A percentile compares a stretch with the other conserved stretches of the same genome.
These are phyloP conservation scores for Cyclotella cryptica DNA, from an alignment of 108 stramenopile genomes.

Conservation along the genomic window DNA sequence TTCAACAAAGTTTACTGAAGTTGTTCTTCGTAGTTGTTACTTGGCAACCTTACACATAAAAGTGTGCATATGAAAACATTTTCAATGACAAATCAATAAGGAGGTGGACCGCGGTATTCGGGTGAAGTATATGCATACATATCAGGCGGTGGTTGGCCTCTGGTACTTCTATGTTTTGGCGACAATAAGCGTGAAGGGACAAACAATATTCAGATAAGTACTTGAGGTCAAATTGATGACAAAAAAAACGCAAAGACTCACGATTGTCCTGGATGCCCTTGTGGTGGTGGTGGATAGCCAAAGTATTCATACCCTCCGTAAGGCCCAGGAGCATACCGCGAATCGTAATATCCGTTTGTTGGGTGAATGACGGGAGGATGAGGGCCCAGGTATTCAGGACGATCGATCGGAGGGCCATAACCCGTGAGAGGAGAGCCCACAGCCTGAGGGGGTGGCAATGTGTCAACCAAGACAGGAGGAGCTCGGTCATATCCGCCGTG, in stretches of 20 bases:
- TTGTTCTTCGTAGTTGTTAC: no score
- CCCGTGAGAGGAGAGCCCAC: conserved; percentile 11
- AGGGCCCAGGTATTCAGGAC: conserved; percentile 11
- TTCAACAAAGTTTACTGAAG: no score
- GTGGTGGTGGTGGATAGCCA: conserved; percentile 15
- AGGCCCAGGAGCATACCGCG: conserved; percentile 16
- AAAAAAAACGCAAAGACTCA: not conserved
- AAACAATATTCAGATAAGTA: no score
- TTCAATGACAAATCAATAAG: not conserved
- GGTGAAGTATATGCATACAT: conserved; percentile 11
- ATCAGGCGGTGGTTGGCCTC: conserved; percentile 8
- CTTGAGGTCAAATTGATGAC: not conserved
- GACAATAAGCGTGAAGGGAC: not conserved
- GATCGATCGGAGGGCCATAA: conserved; percentile 14
- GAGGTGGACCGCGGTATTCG: conserved; percentile 12
- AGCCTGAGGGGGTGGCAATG: not conserved
- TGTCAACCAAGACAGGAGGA: not conserved
- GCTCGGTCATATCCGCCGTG: conserved; percentile 1
- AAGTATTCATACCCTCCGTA: conserved; percentile 24
- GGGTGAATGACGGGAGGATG: conserved; percentile 29
- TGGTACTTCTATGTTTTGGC: not conserved
- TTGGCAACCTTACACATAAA: no score
- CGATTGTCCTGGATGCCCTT: not conserved
- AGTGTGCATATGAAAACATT: no score
- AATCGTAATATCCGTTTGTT: conserved; percentile 14